phyloP scores from a whole-genome alignment of 805 yeast species.

The Metschnikowia colocasiae region DNA sequence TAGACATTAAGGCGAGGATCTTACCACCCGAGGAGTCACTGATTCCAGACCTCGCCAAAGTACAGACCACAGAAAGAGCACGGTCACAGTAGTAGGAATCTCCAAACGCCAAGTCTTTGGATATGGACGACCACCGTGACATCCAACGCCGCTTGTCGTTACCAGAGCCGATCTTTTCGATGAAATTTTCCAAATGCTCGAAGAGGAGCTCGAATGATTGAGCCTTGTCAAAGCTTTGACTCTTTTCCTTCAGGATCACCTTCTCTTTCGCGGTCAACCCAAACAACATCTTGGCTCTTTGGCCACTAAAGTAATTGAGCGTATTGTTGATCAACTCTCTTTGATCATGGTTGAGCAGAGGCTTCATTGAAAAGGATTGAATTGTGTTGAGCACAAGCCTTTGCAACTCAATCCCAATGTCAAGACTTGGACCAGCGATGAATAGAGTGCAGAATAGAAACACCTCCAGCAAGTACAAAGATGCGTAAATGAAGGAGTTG shows the following conservation, averaged over 20 bases:
- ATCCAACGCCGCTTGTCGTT: conserved; percentile 54
- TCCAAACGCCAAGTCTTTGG: conserved; percentile 59
- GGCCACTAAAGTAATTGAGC: conserved; percentile 50
- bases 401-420: conserved; percentile 59
- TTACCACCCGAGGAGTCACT: conserved; percentile 48
- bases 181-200: conserved; percentile 49
- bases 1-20: conserved; percentile 25
- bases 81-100: conserved; percentile 62
- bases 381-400: conserved; percentile 62
- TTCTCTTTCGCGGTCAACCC: conserved; percentile 58
- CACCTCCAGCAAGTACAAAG: conserved; percentile 67
- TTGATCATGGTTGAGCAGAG: conserved; percentile 40
- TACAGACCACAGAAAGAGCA: conserved; percentile 67
- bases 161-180: conserved; percentile 45
- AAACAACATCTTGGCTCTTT: conserved; percentile 62
- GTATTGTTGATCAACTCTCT: conserved; percentile 44
- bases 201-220: conserved; percentile 57
- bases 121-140: conserved; percentile 61
- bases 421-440: conserved; percentile 48
- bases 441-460: conserved; percentile 62
- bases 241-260: conserved; percentile 28
- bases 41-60: conserved; percentile 59
- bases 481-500: conserved; percentile 60
- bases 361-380: conserved; percentile 63
- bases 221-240: conserved; percentile 38